Conservation (phyloP, 2,329 filamentous ascomycete species). For the Diaporthe sp. region DNA sequence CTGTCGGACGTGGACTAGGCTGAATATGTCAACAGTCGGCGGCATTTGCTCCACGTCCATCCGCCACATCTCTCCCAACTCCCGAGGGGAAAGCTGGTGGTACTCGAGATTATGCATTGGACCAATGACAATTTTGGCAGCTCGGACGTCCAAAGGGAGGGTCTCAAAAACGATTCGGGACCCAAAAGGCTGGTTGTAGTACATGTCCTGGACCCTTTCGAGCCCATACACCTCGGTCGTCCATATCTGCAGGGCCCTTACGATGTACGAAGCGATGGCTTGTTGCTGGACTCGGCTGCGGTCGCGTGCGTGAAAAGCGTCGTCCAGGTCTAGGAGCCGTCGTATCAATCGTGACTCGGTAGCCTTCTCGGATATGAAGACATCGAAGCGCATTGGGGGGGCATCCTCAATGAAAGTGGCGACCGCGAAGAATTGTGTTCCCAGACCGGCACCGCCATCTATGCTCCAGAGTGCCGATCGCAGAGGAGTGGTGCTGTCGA, state of each 20-base stretch:
- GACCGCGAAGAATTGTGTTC: constrained; percentile 67
- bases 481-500: constrained; percentile 63
- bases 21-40: constrained; percentile 57
- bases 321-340: constrained; percentile 58
- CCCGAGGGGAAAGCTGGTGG: constrained; percentile 57
- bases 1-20: constrained; percentile 62
- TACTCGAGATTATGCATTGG: constrained; percentile 64
- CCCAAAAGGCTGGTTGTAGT: constrained; percentile 64
- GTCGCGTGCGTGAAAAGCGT: constrained; percentile 67
- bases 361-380: constrained; percentile 64
- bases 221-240: constrained; percentile 49
- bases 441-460: constrained; percentile 66
- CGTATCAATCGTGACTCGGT: constrained; percentile 54
- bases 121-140: constrained; percentile 58
- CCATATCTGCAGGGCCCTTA: constrained; percentile 65
- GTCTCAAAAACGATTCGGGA: constrained; percentile 66
- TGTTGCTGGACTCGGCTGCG: constrained; percentile 57
- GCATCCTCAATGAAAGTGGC: constrained; percentile 60
- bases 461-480: constrained; percentile 64
- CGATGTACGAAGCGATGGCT: constrained; percentile 63
- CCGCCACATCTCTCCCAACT: constrained; percentile 57
- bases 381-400: constrained; percentile 66
- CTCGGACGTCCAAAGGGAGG: constrained; percentile 57
- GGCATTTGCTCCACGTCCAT: constrained; percentile 52
- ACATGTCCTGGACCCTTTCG: constrained; percentile 47